Evolutionary conservation across 768 basidiomycete species (phyloP).

Genomic region (Zangia roseola): DNA sequence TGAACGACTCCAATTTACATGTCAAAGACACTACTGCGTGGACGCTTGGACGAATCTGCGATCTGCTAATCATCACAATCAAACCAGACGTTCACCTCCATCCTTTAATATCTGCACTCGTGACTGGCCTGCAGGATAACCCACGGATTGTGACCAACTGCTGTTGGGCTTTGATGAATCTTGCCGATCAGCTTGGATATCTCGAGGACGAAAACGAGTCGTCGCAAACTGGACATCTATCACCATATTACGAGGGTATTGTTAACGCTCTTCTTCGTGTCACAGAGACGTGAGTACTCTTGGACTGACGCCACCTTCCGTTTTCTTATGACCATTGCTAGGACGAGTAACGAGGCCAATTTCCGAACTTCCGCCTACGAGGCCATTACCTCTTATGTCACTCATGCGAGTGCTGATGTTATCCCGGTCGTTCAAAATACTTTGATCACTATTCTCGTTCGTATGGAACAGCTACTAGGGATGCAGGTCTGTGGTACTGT

Average conservation of each 20-base stretch:
- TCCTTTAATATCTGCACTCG: conserved; percentile 78
- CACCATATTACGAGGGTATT: conserved; percentile 87
- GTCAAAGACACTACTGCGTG: conserved; percentile 98
- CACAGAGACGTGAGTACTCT: conserved; percentile 71
- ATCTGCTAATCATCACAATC: conserved; percentile 80
- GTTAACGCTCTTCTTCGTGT: conserved; percentile 80
- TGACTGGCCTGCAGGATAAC: conserved; percentile 73
- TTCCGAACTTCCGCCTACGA: conserved; percentile 96
- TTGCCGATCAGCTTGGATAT: conserved; percentile 85
- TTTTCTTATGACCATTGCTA: conserved; percentile 30
- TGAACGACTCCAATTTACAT: conserved; percentile 78
- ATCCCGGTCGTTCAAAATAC: conserved; percentile 82
- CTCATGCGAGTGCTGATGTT: conserved; percentile 76
- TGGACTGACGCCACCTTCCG: neutral
- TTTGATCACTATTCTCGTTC: conserved; percentile 73
- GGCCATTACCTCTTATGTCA: conserved; percentile 85
- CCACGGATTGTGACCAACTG: conserved; percentile 90
- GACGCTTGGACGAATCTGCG: conserved; percentile 96
- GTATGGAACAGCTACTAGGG: conserved; percentile 84
- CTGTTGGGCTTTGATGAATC: conserved; percentile 95
- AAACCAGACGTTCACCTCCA: conserved; percentile 88
- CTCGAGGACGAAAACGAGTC: conserved; percentile 60
- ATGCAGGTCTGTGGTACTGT: conserved; percentile 65
- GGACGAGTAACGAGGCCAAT: conserved; percentile 84
- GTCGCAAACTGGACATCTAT: conserved; percentile 61